Evolutionary conservation across 805 yeast genomes (phyloP), one percentile per base, ranked within the genome.

Genomic region (Ogataea naganishii): DNA sequence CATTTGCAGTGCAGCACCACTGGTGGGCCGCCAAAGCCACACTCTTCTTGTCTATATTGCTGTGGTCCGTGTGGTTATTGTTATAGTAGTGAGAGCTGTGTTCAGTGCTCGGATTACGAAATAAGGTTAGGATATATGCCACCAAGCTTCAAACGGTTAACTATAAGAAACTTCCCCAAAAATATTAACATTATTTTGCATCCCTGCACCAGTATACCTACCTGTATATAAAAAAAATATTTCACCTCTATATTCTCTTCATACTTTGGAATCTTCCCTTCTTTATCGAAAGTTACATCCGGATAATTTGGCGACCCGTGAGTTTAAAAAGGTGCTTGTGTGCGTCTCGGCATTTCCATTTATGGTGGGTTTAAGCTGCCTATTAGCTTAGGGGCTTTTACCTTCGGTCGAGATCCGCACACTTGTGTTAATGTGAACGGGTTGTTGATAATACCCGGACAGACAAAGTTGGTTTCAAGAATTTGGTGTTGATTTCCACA

Each of bases 11-110:
- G 8, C 96, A 88, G 57, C 96, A 88, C 51, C 73, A 81, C 31
- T 92, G 98, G 98, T 92, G 98, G 98, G 82, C 70, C 6, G 68
- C 94, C 3, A 77, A 82, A 45, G 66, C 77, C 1, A 43, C 69
- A 6, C 49, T 66, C 3, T 33, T 68, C 1, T 30, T 74, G 8
- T 56, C 72, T 0, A 41, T 62, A 0, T 33, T 70, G 4, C 34
- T 66, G 5, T 51, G 54, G 19, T 62, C 73, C 0, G 26, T 58
- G 4, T 23, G 36, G 26, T 30, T 35, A 11, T 14, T 46, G 20
- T 20, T n/a, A n/a, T n/a, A n/a, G n/a, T n/a, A n/a, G n/a, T n/a
- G n/a, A 19, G 10, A 25, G 26, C 5, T 29, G 31, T 23, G 12
- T 26, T 13, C 20, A 30, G 14, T 28, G 24, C 14, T 16, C 23